These are phyloP conservation scores for Citrus maxima DNA, from an alignment of 345 rosid species.

Conservation along the genomic window DNA sequence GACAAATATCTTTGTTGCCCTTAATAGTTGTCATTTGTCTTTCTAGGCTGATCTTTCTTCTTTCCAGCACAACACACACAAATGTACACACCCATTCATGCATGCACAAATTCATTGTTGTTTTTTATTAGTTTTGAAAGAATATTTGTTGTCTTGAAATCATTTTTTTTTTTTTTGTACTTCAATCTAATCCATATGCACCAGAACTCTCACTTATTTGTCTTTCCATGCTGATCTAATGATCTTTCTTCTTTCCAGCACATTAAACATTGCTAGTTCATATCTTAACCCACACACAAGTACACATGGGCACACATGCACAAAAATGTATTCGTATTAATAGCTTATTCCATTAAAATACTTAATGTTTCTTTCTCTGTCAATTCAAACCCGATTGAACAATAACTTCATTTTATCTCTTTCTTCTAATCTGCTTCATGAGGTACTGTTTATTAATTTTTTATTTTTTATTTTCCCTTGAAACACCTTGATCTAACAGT, in stretches of 20 bases:
- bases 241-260: constrained; percentile 45
- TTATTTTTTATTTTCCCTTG: background rate
- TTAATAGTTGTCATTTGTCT: constrained; percentile 47
- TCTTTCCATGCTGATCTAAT: constrained; percentile 22
- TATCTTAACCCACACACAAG: constrained; percentile 4
- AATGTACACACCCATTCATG: constrained; percentile 5
- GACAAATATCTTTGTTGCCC: constrained; percentile 18
- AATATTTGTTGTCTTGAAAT: constrained; percentile 3
- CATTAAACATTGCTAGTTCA: constrained; percentile 21
- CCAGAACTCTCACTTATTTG: constrained; percentile 19
- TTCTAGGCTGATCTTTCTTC: constrained; percentile 30
- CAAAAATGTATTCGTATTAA: background rate
- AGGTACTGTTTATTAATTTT: background rate
- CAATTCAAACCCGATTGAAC: background rate
- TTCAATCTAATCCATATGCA: background rate
- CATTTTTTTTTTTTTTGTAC: background rate
- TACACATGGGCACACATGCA: constrained; percentile 17
- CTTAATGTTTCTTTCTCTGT: background rate
- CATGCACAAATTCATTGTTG: constrained; percentile 1
- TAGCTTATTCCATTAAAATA: background rate
- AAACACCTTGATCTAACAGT: background rate
- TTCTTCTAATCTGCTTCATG: background rate
- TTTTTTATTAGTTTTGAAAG: background rate
- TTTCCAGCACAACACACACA: constrained; percentile 38
- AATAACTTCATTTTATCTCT: background rate